Evolutionary conservation across 2,329 filamentous ascomycete species (phyloP).

Genomic region (Ophiobolus disseminans): DNA sequence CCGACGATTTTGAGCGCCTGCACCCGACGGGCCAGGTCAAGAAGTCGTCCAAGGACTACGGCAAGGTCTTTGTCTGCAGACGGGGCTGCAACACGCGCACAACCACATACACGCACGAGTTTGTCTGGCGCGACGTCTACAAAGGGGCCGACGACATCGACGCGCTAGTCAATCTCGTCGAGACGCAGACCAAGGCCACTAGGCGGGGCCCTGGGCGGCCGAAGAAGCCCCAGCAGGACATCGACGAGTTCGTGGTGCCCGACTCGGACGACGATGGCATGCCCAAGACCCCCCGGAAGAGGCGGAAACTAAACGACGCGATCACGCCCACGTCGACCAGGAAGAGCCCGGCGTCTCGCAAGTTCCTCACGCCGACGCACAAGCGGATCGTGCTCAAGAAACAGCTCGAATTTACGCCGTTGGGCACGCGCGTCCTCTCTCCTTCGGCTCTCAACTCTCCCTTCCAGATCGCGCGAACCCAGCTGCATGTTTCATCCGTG

Average conservation of each 20-base stretch:
- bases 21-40: conserved; percentile 80
- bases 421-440: conserved; percentile 86
- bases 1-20: conserved; percentile 67
- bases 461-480: conserved; percentile 86
- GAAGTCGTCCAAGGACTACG: conserved; percentile 74
- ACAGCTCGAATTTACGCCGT: conserved; percentile 89
- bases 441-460: conserved; percentile 81
- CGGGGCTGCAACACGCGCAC: conserved; percentile 89
- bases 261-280: conserved; percentile 51
- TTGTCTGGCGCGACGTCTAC: conserved; percentile 88
- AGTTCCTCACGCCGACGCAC: conserved; percentile 68
- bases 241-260: conserved; percentile 54
- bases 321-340: conserved; percentile 54
- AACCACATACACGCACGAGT: conserved; percentile 89
- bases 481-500: conserved; percentile 92
- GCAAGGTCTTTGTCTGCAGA: conserved; percentile 88
- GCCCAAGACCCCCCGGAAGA: conserved; percentile 56
- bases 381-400: conserved; percentile 80
- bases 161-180: conserved; percentile 70
- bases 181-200: conserved; percentile 74
- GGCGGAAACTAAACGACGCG: conserved; percentile 55
- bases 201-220: conserved; percentile 57
- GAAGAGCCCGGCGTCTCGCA: conserved; percentile 57
- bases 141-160: conserved; percentile 71
- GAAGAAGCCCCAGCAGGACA: conserved; percentile 43